Percentiles rank a stretch among this genome's conserved stretches.
These are phyloP conservation scores for Penicillium soppii DNA, from an alignment of 495 filamentous ascomycete genomes.

Conservation along the genomic window DNA sequence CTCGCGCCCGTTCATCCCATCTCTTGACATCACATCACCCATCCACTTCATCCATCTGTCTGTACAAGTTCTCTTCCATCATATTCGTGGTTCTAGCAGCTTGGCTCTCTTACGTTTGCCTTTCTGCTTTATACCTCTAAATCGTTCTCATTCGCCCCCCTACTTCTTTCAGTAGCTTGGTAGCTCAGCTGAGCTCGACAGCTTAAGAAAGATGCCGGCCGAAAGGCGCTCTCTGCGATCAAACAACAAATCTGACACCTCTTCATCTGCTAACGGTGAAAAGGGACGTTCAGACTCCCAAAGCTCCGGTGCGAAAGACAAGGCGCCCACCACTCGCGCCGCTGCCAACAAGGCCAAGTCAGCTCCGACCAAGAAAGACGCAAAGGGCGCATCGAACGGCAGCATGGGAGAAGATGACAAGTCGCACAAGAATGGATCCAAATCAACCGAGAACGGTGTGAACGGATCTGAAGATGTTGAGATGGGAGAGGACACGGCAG, in stretches of 20 bases:
- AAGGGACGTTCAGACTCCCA: slow-evolving; percentile 52
- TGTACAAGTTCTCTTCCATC: slow-evolving; percentile 22
- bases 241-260: slow-evolving; percentile 54
- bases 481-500: slow-evolving; percentile 74
- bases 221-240: slow-evolving; percentile 58
- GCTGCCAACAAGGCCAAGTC: slow-evolving; percentile 51
- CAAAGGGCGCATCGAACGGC: slow-evolving; percentile 44
- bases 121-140: slow-evolving; percentile 18
- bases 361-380: slow-evolving; percentile 48
- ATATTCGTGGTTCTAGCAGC: slow-evolving; percentile 16
- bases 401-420: slow-evolving; percentile 59
- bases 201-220: slow-evolving; percentile 51
- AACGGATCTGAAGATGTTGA: slow-evolving; percentile 76
- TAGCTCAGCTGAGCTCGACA: slow-evolving; percentile 37
- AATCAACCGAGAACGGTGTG: slow-evolving; percentile 72
- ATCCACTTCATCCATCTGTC: slow-evolving; percentile 39
- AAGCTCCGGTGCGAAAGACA: slow-evolving; percentile 51
- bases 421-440: slow-evolving; percentile 68
- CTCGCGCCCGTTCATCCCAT: slow-evolving; percentile 38
- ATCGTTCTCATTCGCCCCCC: slow-evolving; percentile 18
- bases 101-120: slow-evolving; percentile 18
- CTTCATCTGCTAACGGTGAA: slow-evolving; percentile 58
- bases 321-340: slow-evolving; percentile 43
- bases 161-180: slow-evolving; percentile 34
- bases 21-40: slow-evolving; percentile 52